Conservation (phyloP, 1,139 yeast species). For the Meyerozyma athensensis region DNA sequence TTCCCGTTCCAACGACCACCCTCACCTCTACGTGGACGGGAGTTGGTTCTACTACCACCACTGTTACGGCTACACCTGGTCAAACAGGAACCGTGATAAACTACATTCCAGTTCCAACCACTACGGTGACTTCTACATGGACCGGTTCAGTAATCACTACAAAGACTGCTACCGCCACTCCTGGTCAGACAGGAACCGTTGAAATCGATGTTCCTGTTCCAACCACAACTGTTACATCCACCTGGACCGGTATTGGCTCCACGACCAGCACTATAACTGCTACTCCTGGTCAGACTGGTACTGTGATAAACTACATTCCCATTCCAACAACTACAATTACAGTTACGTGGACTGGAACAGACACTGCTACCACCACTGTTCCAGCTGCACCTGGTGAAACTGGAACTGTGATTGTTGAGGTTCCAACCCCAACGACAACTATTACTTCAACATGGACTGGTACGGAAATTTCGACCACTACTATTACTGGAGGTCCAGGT, state of each 20-base stretch:
- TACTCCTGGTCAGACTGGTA: slow-evolving; percentile 9
- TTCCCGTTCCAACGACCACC: slow-evolving; percentile 11
- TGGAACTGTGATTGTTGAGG: slow-evolving; percentile 5
- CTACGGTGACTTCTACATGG: slow-evolving; percentile 7
- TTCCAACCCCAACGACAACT: slow-evolving; percentile 5
- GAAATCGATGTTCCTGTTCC: slow-evolving; percentile 9
- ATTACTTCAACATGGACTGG: slow-evolving; percentile 4
- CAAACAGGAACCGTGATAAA: slow-evolving; percentile 10
- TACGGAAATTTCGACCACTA: slow-evolving; percentile 6
- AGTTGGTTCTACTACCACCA: slow-evolving; percentile 7
- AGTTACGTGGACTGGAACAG: slow-evolving; percentile 3
- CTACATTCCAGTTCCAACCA: slow-evolving; percentile 7
- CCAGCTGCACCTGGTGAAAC: slow-evolving; percentile 6
- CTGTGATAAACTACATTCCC: slow-evolving; percentile 7
- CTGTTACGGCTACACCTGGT: slow-evolving; percentile 8
- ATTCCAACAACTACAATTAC: slow-evolving; percentile 3
- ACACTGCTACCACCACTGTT: slow-evolving; percentile 2
- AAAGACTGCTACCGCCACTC: slow-evolving; percentile 6
- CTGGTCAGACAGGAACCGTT: slow-evolving; percentile 9
- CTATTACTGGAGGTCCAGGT: slow-evolving; percentile 1
- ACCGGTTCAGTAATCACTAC: slow-evolving; percentile 5
- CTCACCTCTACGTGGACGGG: slow-evolving; percentile 11
- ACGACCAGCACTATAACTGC: slow-evolving; percentile 7
- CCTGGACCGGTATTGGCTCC: slow-evolving; percentile 8
- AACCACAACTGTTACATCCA: slow-evolving; percentile 6